Conservation (phyloP, 805 yeast genomes). For the Scheffersomyces lignosus region DNA sequence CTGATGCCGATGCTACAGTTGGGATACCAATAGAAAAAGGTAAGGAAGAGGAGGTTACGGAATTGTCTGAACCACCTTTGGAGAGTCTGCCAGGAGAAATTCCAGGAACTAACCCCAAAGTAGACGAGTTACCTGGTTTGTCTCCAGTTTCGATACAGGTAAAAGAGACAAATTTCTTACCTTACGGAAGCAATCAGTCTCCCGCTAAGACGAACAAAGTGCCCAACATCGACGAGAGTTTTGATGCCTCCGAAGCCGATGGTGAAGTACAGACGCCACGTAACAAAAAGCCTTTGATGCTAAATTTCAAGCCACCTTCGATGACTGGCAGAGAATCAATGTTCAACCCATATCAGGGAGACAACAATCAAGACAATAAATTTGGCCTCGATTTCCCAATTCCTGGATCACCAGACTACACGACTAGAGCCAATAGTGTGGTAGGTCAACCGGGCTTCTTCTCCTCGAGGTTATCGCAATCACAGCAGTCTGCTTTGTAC, state of each 20-base stretch:
- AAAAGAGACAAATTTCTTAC: not conserved
- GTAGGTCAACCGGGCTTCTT: slow-evolving; percentile 35
- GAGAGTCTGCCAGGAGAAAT: not conserved
- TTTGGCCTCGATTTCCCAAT: slow-evolving; percentile 43
- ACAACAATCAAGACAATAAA: slow-evolving; percentile 12
- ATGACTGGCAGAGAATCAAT: slow-evolving; percentile 13
- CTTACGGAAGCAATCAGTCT: not conserved
- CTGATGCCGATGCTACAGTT: not conserved
- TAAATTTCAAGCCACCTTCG: slow-evolving; percentile 4
- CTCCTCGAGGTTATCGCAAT: slow-evolving; percentile 42
- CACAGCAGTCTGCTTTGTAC: slow-evolving; percentile 44
- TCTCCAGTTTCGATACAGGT: not conserved
- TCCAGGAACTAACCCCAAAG: not conserved
- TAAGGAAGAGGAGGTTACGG: not conserved
- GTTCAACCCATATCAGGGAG: slow-evolving; percentile 28
- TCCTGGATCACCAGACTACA: slow-evolving; percentile 45
- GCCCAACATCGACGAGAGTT: slow-evolving; percentile 33
- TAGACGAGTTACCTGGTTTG: not conserved
- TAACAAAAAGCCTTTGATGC: slow-evolving; percentile 3
- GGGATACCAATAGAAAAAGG: too few species aligned
- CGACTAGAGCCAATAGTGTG: slow-evolving; percentile 47
- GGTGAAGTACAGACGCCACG: slow-evolving; percentile 8
- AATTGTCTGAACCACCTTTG: not conserved
- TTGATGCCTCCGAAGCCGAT: slow-evolving; percentile 18
- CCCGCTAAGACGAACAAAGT: slow-evolving; percentile 1